Conservation (phyloP, 2,329 filamentous ascomycete species). For the Penicillium sp. region DNA sequence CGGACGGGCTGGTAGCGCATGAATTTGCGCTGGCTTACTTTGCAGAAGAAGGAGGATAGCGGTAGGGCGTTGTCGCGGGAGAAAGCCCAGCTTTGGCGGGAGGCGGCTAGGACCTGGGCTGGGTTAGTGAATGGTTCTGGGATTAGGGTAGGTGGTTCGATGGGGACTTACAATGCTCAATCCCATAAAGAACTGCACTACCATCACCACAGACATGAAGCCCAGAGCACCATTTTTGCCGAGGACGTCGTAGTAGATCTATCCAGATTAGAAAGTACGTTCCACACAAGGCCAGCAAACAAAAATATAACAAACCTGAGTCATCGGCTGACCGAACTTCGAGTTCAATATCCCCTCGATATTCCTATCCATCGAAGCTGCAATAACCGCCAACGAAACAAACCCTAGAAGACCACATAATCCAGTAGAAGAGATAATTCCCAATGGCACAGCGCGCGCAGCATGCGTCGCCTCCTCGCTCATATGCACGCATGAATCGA, state of each 20-base stretch:
- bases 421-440: conserved; percentile 26
- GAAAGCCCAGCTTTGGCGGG: conserved; percentile 61
- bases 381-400: conserved; percentile 57
- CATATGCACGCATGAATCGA: conserved; percentile 60
- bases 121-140: conserved; percentile 6
- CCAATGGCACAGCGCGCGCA: conserved; percentile 52
- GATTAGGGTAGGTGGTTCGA: neutral
- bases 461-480: conserved; percentile 62
- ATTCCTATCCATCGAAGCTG: conserved; percentile 56
- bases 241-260: conserved; percentile 61
- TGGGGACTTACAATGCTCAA: conserved; percentile 46
- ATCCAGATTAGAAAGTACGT: neutral
- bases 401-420: conserved; percentile 53
- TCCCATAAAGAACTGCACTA: conserved; percentile 63
- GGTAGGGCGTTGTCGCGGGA: conserved; percentile 60
- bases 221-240: conserved; percentile 59
- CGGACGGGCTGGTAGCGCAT: conserved; percentile 58
- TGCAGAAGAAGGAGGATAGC: conserved; percentile 56
- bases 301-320: conserved; percentile 33
- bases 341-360: conserved; percentile 49
- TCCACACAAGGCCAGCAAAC: neutral
- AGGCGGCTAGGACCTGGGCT: conserved; percentile 51
- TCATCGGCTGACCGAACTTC: conserved; percentile 59
- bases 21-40: conserved; percentile 48
- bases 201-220: conserved; percentile 58